phyloP scores from a whole-genome alignment of 2,329 filamentous ascomycete genomes.

The Aspergillus sp. region DNA sequence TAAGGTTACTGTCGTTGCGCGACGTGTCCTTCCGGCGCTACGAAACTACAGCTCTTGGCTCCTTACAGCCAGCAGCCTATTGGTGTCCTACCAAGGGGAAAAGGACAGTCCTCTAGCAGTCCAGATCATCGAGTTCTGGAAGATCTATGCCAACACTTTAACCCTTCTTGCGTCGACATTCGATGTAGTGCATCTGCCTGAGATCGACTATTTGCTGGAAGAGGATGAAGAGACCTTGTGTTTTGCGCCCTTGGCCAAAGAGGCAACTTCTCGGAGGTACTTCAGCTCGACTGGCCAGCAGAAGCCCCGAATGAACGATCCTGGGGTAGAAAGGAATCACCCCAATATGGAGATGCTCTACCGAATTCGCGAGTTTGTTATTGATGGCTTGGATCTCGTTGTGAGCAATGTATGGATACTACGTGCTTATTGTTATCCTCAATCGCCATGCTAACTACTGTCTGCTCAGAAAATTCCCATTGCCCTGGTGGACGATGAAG shows the following conservation, averaged over 20 bases:
- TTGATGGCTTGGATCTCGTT: slow-evolving; percentile 62
- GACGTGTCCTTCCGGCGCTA: slow-evolving; percentile 63
- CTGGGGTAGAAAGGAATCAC: slow-evolving; percentile 54
- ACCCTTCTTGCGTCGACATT: slow-evolving; percentile 63
- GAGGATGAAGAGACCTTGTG: slow-evolving; percentile 69
- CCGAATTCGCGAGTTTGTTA: slow-evolving; percentile 63
- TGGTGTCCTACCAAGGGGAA: slow-evolving; percentile 54
- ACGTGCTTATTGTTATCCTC: neutral
- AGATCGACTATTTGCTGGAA: slow-evolving; percentile 64
- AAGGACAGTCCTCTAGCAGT: slow-evolving; percentile 58
- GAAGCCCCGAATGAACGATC: slow-evolving; percentile 58
- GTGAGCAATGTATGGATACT: slow-evolving; percentile 45
- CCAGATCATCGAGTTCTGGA: slow-evolving; percentile 65
- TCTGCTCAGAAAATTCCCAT: slow-evolving; percentile 49
- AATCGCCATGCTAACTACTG: slow-evolving; percentile 21
- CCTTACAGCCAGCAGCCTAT: slow-evolving; percentile 55
- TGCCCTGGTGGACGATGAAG: slow-evolving; percentile 48
- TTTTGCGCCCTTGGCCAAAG: slow-evolving; percentile 61
- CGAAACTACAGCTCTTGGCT: slow-evolving; percentile 72
- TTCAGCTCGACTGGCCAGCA: slow-evolving; percentile 45
- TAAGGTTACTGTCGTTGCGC: slow-evolving; percentile 60
- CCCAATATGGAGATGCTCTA: slow-evolving; percentile 68
- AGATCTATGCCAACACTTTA: slow-evolving; percentile 63
- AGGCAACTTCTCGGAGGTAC: slow-evolving; percentile 56
- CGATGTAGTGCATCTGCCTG: slow-evolving; percentile 57